These are phyloP conservation scores for Talaromyces marneffei DNA, from an alignment of 2,329 filamentous ascomycete species.

Conservation along the genomic window DNA sequence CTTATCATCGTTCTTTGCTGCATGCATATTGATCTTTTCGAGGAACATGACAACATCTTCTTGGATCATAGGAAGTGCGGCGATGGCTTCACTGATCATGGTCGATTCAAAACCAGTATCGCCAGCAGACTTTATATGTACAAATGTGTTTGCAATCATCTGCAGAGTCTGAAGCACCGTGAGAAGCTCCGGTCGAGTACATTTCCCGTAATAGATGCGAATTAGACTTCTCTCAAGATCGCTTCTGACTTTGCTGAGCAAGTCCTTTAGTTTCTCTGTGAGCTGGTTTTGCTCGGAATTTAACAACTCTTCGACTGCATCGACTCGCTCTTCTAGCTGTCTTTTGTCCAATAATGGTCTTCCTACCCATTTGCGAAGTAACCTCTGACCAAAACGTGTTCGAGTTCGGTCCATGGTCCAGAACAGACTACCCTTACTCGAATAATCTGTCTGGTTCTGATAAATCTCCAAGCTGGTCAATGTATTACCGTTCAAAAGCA, in stretches of 20 bases:
- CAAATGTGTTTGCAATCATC: conserved; percentile 70
- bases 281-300: conserved; percentile 59
- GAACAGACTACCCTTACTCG: conserved; percentile 80
- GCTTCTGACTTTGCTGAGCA: conserved; percentile 65
- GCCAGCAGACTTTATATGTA: conserved; percentile 56
- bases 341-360: conserved; percentile 73
- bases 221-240: conserved; percentile 92
- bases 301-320: conserved; percentile 80
- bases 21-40: conserved; percentile 75
- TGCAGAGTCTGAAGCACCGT: conserved; percentile 80
- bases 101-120: conserved; percentile 68
- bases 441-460: conserved; percentile 84
- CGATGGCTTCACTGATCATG: conserved; percentile 65
- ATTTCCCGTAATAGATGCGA: conserved; percentile 93
- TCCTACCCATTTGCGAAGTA: conserved; percentile 92
- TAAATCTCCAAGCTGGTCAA: conserved; percentile 92
- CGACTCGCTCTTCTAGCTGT: conserved; percentile 69
- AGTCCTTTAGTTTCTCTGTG: conserved; percentile 66
- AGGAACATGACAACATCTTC: conserved; percentile 68
- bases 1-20: conserved; percentile 83
- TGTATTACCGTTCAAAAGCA: conserved; percentile 93
- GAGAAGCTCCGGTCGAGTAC: conserved; percentile 80
- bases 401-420: conserved; percentile 92
- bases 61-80: conserved; percentile 68
- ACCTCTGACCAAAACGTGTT: conserved; percentile 79